Conservation (phyloP, 352 stramenopile genomes). For the Nothophytophthora sp. region DNA sequence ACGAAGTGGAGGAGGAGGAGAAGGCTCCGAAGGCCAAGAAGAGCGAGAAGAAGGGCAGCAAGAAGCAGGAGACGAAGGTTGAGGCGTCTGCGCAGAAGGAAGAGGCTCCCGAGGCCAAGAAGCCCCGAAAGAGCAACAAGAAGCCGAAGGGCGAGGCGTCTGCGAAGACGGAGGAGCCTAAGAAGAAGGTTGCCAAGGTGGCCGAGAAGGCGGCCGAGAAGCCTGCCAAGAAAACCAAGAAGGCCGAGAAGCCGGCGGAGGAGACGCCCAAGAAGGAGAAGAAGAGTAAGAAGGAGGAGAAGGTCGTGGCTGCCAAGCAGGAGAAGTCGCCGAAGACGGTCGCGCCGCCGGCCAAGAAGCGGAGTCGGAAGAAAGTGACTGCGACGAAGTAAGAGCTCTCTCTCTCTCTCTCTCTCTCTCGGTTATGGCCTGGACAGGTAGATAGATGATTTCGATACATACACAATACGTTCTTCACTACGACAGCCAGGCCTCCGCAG, state of each 20-base stretch:
- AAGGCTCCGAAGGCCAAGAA: conserved; percentile 25
- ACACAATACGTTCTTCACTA: conserved; percentile 29
- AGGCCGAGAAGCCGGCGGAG: conserved; percentile 6
- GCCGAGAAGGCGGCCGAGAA: conserved; percentile 35
- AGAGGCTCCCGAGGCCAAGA: conserved; percentile 21
- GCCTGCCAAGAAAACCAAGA: conserved; percentile 3
- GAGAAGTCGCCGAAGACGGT: conserved; percentile 11
- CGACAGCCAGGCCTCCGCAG: background rate
- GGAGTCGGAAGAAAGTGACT: conserved; percentile 26
- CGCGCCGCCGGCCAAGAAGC: conserved; percentile 5
- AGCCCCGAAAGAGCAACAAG: no score
- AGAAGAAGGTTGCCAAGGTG: no score
- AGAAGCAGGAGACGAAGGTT: conserved; percentile 23
- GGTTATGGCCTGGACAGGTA: conserved; percentile 14
- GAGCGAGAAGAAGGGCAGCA: conserved; percentile 22
- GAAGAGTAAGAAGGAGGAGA: conserved; percentile 16
- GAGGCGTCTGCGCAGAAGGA: conserved; percentile 12
- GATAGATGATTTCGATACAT: conserved; percentile 38
- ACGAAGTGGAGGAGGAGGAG: conserved; percentile 8
- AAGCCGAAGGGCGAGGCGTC: no score
- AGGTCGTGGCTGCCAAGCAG: conserved; percentile 13
- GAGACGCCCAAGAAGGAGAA: conserved; percentile 24
- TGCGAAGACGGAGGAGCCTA: no score
- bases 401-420: background rate
- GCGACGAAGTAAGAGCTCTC: conserved; percentile 29